These are phyloP conservation scores for Capsicum rhomboideum DNA, from an alignment of 257 asterid genomes.

Conservation along the genomic window DNA sequence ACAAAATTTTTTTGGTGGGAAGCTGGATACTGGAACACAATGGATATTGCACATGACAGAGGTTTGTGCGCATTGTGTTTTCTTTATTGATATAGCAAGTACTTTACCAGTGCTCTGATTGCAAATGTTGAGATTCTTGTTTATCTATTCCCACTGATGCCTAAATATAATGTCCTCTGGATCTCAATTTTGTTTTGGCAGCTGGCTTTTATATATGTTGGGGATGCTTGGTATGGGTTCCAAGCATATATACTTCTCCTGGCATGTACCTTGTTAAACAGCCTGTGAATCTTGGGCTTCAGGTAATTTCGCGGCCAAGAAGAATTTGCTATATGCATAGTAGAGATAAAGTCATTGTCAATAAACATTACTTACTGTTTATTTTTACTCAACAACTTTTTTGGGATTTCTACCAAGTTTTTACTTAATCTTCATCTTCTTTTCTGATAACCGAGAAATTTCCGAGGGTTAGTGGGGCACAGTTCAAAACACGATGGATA, in stretches of 20 bases:
- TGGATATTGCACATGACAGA: conserved; percentile 99
- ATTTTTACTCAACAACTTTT: neutral
- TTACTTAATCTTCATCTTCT: neutral
- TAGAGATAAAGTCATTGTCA: neutral
- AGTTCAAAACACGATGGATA: neutral
- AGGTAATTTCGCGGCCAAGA: conserved; percentile 34
- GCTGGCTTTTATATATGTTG: conserved; percentile 98
- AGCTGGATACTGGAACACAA: conserved; percentile 99
- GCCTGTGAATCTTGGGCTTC: conserved; percentile 73
- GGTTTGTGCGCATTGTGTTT: conserved; percentile 30
- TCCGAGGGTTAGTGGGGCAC: neutral
- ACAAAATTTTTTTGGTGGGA: conserved; percentile 99
- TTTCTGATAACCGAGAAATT: neutral
- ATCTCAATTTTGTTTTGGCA: conserved; percentile 24
- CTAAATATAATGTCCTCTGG: conserved; percentile 2
- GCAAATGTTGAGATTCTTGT: neutral
- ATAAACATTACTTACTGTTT: neutral
- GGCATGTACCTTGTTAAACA: conserved; percentile 99
- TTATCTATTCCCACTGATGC: neutral
- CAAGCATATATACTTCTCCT: conserved; percentile 90
- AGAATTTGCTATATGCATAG: neutral
- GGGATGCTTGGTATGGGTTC: conserved; percentile 99
- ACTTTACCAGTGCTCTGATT: neutral
- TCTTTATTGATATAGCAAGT: neutral
- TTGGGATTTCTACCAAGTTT: neutral